Base-by-base conservation (phyloP, 2,329 filamentous ascomycete genomes). In the Phialophora chinensis region DNA sequence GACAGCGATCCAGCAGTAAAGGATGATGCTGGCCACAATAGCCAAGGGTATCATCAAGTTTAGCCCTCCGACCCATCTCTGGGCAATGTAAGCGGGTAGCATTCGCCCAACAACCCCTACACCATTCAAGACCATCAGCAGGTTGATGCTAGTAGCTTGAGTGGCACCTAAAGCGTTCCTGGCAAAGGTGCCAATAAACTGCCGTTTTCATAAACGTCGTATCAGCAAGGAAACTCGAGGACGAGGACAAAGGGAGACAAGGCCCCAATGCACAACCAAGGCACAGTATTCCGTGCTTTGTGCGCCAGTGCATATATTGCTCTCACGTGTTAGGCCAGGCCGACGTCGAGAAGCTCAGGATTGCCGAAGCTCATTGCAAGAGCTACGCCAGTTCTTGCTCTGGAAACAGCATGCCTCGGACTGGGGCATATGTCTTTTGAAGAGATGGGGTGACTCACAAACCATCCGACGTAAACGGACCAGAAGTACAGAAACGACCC, bases 121-220 rank as follows among this genome's bases (percentile, higher is more conserved):
- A 25, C 85, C 87, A 76, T 91, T 91, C 73, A 90, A 79, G 3
- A 91, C 79, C 29, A 91, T 80, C 12, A 91, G 78, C 7, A 91
- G 75, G 72, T 88, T 84, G 58, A 90, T 82, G 4, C 87, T 82
- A 60, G 79, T 77, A 1, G 76, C 73, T 61, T 81, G 77, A 0
- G 78, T 76, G 2, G 83, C 73, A 2, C 78, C 77, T 49, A 83
- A 75, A 53, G 78, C 70, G 27, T 77, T 71, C 35, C 76, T 77
- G 52, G 74, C 77, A 71, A 80, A 82, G 57, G 75, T 79, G 31
- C 78, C 77, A 27, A 23, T 23, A 8, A 52, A 25, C 49, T 52
- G 4, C 7, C 6, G 17, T 44, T 8, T 6, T n/a, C 6, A 14
- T 6, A 44, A n/a, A 44, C 8, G 1, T n/a, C 38, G 7, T 7